Percentiles rank a stretch among this genome's conserved stretches.
These are phyloP conservation scores for Backusella circina DNA, from an alignment of 192 early-diverging fungal species.

Conservation along the genomic window DNA sequence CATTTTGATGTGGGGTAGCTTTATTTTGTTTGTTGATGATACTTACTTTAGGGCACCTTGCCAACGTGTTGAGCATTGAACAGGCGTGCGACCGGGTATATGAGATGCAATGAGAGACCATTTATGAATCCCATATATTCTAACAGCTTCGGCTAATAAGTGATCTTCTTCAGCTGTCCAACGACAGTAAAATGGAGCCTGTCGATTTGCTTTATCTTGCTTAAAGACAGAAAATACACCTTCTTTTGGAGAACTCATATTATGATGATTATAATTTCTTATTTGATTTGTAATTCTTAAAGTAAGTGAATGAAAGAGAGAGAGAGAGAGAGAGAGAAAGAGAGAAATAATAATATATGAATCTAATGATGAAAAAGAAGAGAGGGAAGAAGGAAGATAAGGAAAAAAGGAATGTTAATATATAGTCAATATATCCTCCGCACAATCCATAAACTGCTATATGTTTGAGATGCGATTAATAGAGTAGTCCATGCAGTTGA, in stretches of 20 bases:
- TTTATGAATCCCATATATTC: conserved; percentile 35
- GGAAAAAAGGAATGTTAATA: conserved; percentile 3
- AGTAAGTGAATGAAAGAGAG: neutral
- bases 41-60: conserved; percentile 33
- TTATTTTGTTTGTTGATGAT: neutral
- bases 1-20: neutral
- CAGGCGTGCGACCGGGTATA: conserved; percentile 31
- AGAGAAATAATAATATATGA: neutral
- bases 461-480: conserved; percentile 4
- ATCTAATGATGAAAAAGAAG: neutral
- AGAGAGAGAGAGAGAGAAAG: neutral
- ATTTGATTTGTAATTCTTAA: neutral
- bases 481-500: neutral
- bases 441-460: conserved; percentile 2
- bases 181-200: conserved; percentile 33
- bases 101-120: conserved; percentile 34
- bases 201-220: conserved; percentile 18
- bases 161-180: conserved; percentile 37
- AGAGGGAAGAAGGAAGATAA: neutral
- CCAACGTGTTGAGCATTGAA: conserved; percentile 39
- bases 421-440: conserved; percentile 2
- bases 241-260: conserved; percentile 2
- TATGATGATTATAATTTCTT: neutral
- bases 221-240: conserved; percentile 24
- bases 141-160: conserved; percentile 23